Base-by-base conservation (phyloP, 176 grass and related monocot species). In the Oryza glumipatula region DNA sequence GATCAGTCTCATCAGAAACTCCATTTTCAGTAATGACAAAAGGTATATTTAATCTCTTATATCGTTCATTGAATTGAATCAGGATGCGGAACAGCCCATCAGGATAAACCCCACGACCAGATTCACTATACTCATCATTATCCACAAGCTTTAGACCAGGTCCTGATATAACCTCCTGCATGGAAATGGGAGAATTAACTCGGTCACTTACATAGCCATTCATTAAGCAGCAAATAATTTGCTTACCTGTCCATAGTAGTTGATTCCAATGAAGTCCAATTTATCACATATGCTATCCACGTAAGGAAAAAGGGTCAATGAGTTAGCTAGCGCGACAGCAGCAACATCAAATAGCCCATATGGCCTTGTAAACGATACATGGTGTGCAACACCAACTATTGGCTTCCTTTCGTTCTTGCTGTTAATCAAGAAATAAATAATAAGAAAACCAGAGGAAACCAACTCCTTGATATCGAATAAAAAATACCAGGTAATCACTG, bases 1-100 rank as follows among this genome's bases (percentile, higher is more conserved):
- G 81, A 89, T 95, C 93, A 63, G 93, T 98, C 71, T 94, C 96
- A 48, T 98, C 93, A 65, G 96, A 98, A 86, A 98, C 85, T 68
- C 96, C 93, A 92, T 98, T 98, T 90, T 98, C 96, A 80, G 91
- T 95, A 44, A 98, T 88, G 68, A 98, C 88, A 82, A 98, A 94
- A 80, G 96, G 93, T 78, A 98, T 78, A 75, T 88, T 86, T 24
- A 98, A 82, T 67, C 81, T 90, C 74, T 90, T 98, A 76, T 98
- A 98, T 89, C 89, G 58, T 88, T 95, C 89, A 64, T 94, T 90
- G 67, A 98, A 98, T 79, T 88, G 77, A 85, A 98, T 90, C 73
- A 98, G 81, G 32, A 94, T 83, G 72, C 83, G 82, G 64, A 91
- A 98, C n/a, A 98, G 54, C 39, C 96, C 96, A 72, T 98, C 96